Evolutionary conservation across 1,284 basidiomycete species (phyloP).

Genomic region (Schizophyllum amplum): DNA sequence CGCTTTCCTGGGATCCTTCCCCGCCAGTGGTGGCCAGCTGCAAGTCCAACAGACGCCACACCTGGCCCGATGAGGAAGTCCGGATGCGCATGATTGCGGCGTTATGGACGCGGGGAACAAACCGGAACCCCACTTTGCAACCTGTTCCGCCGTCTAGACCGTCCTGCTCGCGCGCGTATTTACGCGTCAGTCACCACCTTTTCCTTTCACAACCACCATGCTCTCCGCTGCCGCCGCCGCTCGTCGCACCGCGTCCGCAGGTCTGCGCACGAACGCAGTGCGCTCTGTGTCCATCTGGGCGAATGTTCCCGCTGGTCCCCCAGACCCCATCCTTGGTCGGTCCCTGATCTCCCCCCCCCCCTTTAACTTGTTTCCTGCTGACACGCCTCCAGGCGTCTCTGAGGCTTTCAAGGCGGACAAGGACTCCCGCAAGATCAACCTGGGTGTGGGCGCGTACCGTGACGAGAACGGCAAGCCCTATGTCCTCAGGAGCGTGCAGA

Average conservation of each 20-base stretch:
- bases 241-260: neutral
- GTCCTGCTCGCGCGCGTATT: conserved; percentile 9
- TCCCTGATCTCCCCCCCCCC: conserved; percentile 13
- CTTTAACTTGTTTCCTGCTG: neutral
- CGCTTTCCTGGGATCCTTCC: neutral
- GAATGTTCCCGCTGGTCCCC: conserved; percentile 79
- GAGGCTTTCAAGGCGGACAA: conserved; percentile 96
- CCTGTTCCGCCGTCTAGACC: conserved; percentile 4
- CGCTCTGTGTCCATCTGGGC: conserved; percentile 72
- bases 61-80: neutral
- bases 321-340: conserved; percentile 89
- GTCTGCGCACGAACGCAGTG: conserved; percentile 18
- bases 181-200: conserved; percentile 10
- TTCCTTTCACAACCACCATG: conserved; percentile 26
- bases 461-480: conserved; percentile 96
- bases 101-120: neutral
- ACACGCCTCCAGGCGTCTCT: conserved; percentile 53
- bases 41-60: neutral
- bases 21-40: neutral
- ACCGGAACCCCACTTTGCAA: conserved; percentile 1
- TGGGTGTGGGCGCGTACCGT: conserved; percentile 93
- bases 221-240: conserved; percentile 23
- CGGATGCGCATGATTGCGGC: neutral
- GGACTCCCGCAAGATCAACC: conserved; percentile 90
- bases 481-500: conserved; percentile 84